phyloP scores from a whole-genome alignment of 148 eudicot genomes.

The Rhododendron simsii region DNA sequence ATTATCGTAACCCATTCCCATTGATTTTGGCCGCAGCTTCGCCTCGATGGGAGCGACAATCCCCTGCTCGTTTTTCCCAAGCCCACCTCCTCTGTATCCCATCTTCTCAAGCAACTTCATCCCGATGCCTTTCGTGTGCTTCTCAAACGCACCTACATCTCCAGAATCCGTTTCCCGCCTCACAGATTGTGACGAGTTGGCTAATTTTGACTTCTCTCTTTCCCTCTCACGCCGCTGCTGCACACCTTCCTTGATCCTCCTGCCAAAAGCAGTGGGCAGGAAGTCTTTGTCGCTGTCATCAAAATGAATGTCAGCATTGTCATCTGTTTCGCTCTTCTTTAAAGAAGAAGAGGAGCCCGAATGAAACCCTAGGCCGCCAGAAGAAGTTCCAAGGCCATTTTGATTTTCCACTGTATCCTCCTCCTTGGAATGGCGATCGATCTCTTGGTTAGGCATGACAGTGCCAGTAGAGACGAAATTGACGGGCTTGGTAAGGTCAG shows the following conservation, averaged over 20 bases:
- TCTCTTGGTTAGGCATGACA: slow-evolving; percentile 56
- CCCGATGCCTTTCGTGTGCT: slow-evolving; percentile 78
- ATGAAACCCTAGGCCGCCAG: slow-evolving; percentile 52
- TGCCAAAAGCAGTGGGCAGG: slow-evolving; percentile 68
- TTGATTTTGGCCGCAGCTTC: slow-evolving; percentile 67
- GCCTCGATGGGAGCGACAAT: slow-evolving; percentile 84
- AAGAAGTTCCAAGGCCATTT: slow-evolving; percentile 21
- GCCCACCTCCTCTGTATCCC: slow-evolving; percentile 87
- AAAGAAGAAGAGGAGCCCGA: slow-evolving; percentile 16
- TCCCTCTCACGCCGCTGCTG: slow-evolving; percentile 46
- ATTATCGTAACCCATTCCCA: slow-evolving; percentile 92
- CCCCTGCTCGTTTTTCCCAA: slow-evolving; percentile 79
- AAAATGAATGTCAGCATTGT: slow-evolving; percentile 1
- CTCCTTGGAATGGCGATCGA: slow-evolving; percentile 37
- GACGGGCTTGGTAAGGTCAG: slow-evolving; percentile 74
- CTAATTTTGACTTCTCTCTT: slow-evolving; percentile 43
- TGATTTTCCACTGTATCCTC: not conserved
- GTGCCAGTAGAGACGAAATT: slow-evolving; percentile 64
- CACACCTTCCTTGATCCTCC: slow-evolving; percentile 62
- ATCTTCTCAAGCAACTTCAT: slow-evolving; percentile 65
- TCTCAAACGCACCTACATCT: slow-evolving; percentile 59
- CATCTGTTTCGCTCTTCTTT: slow-evolving; percentile 9
- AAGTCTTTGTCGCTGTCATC: slow-evolving; percentile 27
- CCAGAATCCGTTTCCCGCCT: slow-evolving; percentile 32
- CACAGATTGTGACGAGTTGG: slow-evolving; percentile 31